Conservation (phyloP, 768 basidiomycete genomes). For the Sistotremastrum suecicum region DNA sequence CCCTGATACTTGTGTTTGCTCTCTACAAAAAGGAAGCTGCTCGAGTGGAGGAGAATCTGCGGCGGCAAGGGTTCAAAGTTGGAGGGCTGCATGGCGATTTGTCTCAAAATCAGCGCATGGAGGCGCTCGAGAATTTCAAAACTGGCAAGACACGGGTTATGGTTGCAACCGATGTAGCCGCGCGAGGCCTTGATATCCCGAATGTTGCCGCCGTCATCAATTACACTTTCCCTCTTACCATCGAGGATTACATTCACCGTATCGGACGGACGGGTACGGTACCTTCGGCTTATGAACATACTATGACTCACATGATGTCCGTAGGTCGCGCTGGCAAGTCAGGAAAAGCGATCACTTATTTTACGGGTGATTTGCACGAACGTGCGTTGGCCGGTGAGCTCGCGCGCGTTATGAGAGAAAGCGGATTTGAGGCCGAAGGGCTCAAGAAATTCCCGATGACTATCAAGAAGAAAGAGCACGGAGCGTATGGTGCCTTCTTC, state of each 20-base stretch:
- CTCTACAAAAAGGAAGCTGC: conserved; percentile 96
- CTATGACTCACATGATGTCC: conserved; percentile 11
- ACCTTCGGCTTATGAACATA: conserved; percentile 8
- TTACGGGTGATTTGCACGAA: conserved; percentile 86
- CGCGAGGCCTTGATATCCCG: conserved; percentile 93
- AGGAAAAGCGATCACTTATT: conserved; percentile 92
- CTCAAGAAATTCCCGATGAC: conserved; percentile 88
- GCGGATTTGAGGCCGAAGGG: conserved; percentile 63
- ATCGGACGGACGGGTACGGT: conserved; percentile 73
- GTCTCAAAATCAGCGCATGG: conserved; percentile 71
- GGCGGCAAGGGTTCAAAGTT: conserved; percentile 61
- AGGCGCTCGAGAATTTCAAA: conserved; percentile 79
- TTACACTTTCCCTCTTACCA: conserved; percentile 94
- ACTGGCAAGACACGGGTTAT: conserved; percentile 65
- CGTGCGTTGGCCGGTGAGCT: conserved; percentile 82
- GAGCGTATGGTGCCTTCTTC: conserved; percentile 81
- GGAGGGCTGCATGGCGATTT: conserved; percentile 85
- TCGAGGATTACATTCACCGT: conserved; percentile 86
- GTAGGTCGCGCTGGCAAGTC: conserved; percentile 77
- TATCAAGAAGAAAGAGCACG: conserved; percentile 91
- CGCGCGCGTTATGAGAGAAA: conserved; percentile 79
- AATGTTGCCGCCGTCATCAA: conserved; percentile 90
- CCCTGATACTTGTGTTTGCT: conserved; percentile 82
- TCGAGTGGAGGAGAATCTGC: conserved; percentile 72
- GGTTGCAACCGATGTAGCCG: conserved; percentile 96